Base-by-base conservation (phyloP, 2,329 filamentous ascomycete species). In the Kalmusia sp. region DNA sequence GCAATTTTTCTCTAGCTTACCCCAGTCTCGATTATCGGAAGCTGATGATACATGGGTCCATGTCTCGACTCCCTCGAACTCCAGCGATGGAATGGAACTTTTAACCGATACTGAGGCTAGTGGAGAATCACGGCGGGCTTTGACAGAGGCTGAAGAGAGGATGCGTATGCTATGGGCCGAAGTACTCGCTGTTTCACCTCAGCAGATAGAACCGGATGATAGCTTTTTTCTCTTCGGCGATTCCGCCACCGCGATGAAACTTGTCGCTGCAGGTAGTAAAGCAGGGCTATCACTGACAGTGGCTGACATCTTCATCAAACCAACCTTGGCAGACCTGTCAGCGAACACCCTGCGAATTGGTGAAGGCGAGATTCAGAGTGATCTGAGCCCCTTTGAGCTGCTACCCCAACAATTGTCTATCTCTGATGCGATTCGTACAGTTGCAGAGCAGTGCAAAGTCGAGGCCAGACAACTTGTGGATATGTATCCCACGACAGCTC, bases 401-500 rank as follows among this genome's bases (percentile, higher is more conserved):
- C 6, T 43, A 4, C 27, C 39, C 15, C 39, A 43, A 4, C 39
- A 43, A 11, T 7, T 43, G 4, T 43, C 39, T 43, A 31, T 27
- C n/a, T 21, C 15, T 9, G 39, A 43, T 12, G 15, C 31, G 9
- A 27, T 43, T 25, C 39, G 39, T 43, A 15, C 25, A 17, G 39
- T 30, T 19, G 39, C 39, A 2, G 39, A 31, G 25, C 39, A 43
- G 25, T 43, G 39, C 12, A 27, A 43, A 3, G 39, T 43, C 3
- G 39, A 43, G 8, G 39, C 39, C n/a, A 30, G 39, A 30, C 12
- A 9, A 7, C 15, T 43, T n/a, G 39, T 43, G 3, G 82, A 85
- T 53, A 65, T 83, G 0, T 85, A 83, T 51, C 82, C 82, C 1
- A 83, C 80, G 66, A 83, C 81, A 0, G 78, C 82, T 1, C 70